A percentile compares a stretch with the other conserved stretches of the same genome.
These are phyloP conservation scores for Phoma herbarum DNA, from an alignment of 2,329 filamentous ascomycete genomes.

Conservation along the genomic window DNA sequence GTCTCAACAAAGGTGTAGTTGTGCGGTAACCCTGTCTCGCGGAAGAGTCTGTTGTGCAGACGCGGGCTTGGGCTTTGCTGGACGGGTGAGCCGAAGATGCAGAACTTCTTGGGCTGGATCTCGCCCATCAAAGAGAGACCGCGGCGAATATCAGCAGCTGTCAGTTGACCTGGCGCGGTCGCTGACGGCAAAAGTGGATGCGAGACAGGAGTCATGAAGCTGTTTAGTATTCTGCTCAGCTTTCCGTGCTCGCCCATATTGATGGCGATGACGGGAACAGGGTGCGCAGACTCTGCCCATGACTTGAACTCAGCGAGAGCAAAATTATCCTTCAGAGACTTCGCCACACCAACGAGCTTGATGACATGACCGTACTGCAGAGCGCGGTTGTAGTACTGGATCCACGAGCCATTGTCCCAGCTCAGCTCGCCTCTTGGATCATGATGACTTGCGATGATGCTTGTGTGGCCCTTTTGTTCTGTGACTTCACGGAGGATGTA, in stretches of 20 bases:
- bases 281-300: conserved; percentile 75
- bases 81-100: conserved; percentile 87
- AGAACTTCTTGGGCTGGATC: conserved; percentile 79
- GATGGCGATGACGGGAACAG: conserved; percentile 88
- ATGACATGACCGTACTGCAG: conserved; percentile 91
- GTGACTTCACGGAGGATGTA: conserved; percentile 75
- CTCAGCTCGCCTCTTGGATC: conserved; percentile 81
- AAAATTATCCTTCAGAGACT: conserved; percentile 83
- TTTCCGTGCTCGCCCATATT: conserved; percentile 94
- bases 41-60: conserved; percentile 88
- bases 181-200: conserved; percentile 90
- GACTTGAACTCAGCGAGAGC: conserved; percentile 82
- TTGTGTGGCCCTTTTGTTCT: conserved; percentile 74
- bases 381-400: conserved; percentile 87
- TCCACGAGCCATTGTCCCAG: conserved; percentile 94
- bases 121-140: conserved; percentile 81
- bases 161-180: conserved; percentile 92
- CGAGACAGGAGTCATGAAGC: conserved; percentile 93
- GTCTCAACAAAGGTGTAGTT: conserved; percentile 82
- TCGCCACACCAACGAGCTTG: conserved; percentile 88
- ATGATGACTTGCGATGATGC: conserved; percentile 95
- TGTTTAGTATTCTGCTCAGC: conserved; percentile 87
- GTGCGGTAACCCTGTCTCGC: conserved; percentile 80
- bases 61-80: conserved; percentile 83
- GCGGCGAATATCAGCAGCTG: conserved; percentile 84